Conservation (phyloP, 2,329 filamentous ascomycete species). For the Xylaria multiplex region DNA sequence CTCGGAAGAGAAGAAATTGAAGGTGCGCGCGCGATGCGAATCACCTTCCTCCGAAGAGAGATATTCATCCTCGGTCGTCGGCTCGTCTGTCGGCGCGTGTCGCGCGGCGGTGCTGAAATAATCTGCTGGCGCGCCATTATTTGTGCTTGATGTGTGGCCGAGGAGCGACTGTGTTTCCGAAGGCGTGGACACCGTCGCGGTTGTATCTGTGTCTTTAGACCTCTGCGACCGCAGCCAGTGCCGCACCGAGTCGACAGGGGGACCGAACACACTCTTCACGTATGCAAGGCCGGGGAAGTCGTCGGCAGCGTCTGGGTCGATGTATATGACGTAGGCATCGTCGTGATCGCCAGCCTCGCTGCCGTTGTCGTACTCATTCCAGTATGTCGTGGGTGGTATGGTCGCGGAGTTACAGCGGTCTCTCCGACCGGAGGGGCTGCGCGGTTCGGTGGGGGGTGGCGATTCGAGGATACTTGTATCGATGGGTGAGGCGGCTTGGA, state of each 20-base stretch:
- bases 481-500: conserved; percentile 59
- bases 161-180: conserved; percentile 47
- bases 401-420: conserved; percentile 30
- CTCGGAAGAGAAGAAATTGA: conserved; percentile 51
- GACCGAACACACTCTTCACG: conserved; percentile 62
- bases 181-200: conserved; percentile 13
- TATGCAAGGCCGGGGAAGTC: conserved; percentile 72
- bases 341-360: conserved; percentile 72
- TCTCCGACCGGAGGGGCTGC: conserved; percentile 30
- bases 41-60: conserved; percentile 30
- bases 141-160: conserved; percentile 11
- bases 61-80: conserved; percentile 54
- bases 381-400: conserved; percentile 61
- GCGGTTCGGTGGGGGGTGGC: conserved; percentile 30
- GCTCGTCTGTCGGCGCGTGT: conserved; percentile 39
- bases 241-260: conserved; percentile 62
- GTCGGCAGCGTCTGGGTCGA: conserved; percentile 72
- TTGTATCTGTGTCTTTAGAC: conserved; percentile 9
- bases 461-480: conserved; percentile 30
- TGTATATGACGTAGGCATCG: conserved; percentile 76
- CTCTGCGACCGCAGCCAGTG: conserved; percentile 56
- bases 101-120: conserved; percentile 44
- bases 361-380: conserved; percentile 88
- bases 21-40: background rate
- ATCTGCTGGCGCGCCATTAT: conserved; percentile 34